Conservation (phyloP, 2,329 filamentous ascomycete genomes). For the Zarea fungicola region DNA sequence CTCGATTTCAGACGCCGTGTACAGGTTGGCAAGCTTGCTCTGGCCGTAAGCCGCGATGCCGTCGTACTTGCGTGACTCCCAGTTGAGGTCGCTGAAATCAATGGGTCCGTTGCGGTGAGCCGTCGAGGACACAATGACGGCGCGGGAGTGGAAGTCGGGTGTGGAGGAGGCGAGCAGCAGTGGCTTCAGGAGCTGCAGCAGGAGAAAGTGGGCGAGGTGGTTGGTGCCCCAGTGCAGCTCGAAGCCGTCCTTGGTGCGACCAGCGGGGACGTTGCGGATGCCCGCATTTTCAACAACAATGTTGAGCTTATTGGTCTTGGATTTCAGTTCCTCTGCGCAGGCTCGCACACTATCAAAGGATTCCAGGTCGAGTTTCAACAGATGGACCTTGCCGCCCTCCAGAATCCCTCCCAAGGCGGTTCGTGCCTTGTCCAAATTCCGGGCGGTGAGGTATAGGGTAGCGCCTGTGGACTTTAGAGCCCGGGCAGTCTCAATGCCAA, state of each 20-base stretch:
- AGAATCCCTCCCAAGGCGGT: slow-evolving; percentile 12
- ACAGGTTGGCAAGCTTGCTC: slow-evolving; percentile 44
- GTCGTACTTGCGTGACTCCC: background rate
- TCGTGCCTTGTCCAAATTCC: slow-evolving; percentile 18
- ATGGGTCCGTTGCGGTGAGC: slow-evolving; percentile 34
- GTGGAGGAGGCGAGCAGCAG: slow-evolving; percentile 35
- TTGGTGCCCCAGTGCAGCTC: slow-evolving; percentile 46
- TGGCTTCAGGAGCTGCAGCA: slow-evolving; percentile 44
- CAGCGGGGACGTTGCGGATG: slow-evolving; percentile 15
- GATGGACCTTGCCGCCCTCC: slow-evolving; percentile 14
- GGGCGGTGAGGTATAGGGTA: slow-evolving; percentile 17
- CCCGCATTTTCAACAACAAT: slow-evolving; percentile 20
- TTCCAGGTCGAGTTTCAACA: slow-evolving; percentile 21
- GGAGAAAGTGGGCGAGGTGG: slow-evolving; percentile 49
- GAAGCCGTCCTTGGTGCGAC: slow-evolving; percentile 18
- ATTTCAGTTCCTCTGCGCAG: slow-evolving; percentile 16
- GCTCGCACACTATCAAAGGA: slow-evolving; percentile 21
- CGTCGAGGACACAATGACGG: slow-evolving; percentile 40
- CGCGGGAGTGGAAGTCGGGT: slow-evolving; percentile 37
- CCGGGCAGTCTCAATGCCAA: slow-evolving; percentile 37
- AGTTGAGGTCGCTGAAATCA: slow-evolving; percentile 33
- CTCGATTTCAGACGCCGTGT: slow-evolving; percentile 43
- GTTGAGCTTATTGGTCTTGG: slow-evolving; percentile 16
- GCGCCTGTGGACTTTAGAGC: slow-evolving; percentile 35
- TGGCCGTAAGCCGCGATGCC: slow-evolving; percentile 35